phyloP scores from a whole-genome alignment of 805 yeast genomes.

The Yarrowia keelungensis region DNA sequence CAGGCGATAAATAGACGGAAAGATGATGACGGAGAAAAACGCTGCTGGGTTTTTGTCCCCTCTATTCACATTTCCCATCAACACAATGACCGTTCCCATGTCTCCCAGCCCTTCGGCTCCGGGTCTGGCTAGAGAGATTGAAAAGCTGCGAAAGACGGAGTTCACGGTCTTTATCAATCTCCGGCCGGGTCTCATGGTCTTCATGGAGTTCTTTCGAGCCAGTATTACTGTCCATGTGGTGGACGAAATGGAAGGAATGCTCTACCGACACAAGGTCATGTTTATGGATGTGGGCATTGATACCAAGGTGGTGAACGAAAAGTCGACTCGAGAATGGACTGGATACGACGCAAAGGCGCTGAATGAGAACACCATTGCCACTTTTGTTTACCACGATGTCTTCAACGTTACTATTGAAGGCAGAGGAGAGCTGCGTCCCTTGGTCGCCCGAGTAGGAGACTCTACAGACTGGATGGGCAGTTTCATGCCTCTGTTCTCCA shows the following conservation, averaged over 20 bases:
- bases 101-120: not conserved
- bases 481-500: conserved; percentile 23
- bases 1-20: not conserved
- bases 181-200: conserved; percentile 10
- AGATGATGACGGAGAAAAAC: not conserved
- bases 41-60: not conserved
- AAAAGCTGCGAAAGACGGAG: conserved; percentile 17
- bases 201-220: conserved; percentile 22
- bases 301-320: conserved; percentile 26
- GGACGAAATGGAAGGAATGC: conserved; percentile 16
- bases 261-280: conserved; percentile 25
- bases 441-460: conserved; percentile 24
- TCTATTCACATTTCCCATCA: too few relatives aligned
- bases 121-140: conserved; percentile 14
- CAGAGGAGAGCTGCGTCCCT: conserved; percentile 18
- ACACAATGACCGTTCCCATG: not conserved
- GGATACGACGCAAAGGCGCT: conserved; percentile 19
- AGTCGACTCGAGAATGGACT: conserved; percentile 28
- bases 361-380: conserved; percentile 15
- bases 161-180: conserved; percentile 5
- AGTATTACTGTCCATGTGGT: conserved; percentile 12
- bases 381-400: conserved; percentile 23
- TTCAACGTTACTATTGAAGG: conserved; percentile 17
- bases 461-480: conserved; percentile 17
- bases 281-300: conserved; percentile 22